Evolutionary conservation across 441 rosid species (phyloP), one percentile per base, ranked within the genome.

Genomic region (Adansonia rubrostipa): DNA sequence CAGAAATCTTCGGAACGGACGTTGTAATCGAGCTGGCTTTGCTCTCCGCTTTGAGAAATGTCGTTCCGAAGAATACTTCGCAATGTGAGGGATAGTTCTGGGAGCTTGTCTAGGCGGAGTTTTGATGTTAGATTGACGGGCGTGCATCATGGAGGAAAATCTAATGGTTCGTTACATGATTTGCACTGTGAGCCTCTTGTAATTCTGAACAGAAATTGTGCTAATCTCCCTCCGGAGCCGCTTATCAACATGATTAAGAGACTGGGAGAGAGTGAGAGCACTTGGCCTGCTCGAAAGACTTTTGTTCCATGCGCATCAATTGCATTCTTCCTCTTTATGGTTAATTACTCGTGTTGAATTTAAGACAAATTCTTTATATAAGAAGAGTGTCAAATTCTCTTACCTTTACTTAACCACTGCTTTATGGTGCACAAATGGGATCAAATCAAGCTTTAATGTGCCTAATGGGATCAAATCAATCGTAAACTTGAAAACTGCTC

Each of bases 231-330:
- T n/a, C 87, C 87, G 0, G 91, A 86, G 82, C 80, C 86, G 6
- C 89, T 88, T 28, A 83, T 71, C 33, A 89, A 88, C 66, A 88
- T 88, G 48, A 86, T 88, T 61, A 88, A 77, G 69, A 83, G 89
- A 73, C 73, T 86, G 83, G 91, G 86, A 17, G 91, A 88, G 82
- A 88, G 86, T 62, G 91, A 86, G 78, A 83, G 79, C 81, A 83
- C 81, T 10, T 86, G 88, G 89, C 91, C 89, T 54, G 80, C 86
- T 44, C 81, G 89, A 51, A 84, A 79, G 80, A 76, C 83, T 77
- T 85, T 88, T 0, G 91, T 88, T 15, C 85, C 88, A 14, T 88
- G 91, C 80, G 86, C 91, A 65, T 82, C 88, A 36, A 88, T 88
- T 60, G 28, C 28, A 24, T 24, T 24, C 28, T 24, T 24, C 28